These are phyloP conservation scores for Podospora comata DNA, from an alignment of 495 filamentous ascomycete species.

Conservation along the genomic window DNA sequence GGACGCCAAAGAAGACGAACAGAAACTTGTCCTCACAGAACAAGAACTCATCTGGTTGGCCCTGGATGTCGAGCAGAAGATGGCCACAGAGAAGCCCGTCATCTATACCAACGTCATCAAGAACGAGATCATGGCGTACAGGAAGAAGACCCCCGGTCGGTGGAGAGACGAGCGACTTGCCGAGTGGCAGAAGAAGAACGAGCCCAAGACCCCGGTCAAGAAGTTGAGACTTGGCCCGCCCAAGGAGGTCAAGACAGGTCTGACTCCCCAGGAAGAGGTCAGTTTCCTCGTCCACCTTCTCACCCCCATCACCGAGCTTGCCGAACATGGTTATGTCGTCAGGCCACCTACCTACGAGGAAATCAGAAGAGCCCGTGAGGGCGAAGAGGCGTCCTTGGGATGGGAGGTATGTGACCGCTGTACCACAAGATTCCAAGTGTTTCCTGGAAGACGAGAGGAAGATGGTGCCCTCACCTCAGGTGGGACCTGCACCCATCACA, in stretches of 20 bases:
- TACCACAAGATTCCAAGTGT: slow-evolving; percentile 81
- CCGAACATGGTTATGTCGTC: slow-evolving; percentile 71
- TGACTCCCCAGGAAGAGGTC: slow-evolving; percentile 66
- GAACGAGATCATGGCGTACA: slow-evolving; percentile 67
- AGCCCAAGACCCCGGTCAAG: slow-evolving; percentile 23
- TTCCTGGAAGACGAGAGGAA: slow-evolving; percentile 73
- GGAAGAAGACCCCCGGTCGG: slow-evolving; percentile 63
- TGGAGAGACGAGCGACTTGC: slow-evolving; percentile 57
- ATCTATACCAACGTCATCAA: slow-evolving; percentile 84
- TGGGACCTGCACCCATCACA: slow-evolving; percentile 76
- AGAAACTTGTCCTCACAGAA: slow-evolving; percentile 54
- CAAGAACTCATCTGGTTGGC: slow-evolving; percentile 74
- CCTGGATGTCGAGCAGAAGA: slow-evolving; percentile 79
- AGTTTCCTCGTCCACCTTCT: slow-evolving; percentile 56
- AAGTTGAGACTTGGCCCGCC: slow-evolving; percentile 31
- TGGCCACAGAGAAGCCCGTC: slow-evolving; percentile 59
- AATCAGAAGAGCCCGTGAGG: slow-evolving; percentile 55
- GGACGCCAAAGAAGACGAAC: slow-evolving; percentile 41
- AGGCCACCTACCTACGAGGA: slow-evolving; percentile 53
- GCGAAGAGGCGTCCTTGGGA: slow-evolving; percentile 61
- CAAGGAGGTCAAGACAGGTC: slow-evolving; percentile 60
- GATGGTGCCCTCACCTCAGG: slow-evolving; percentile 78
- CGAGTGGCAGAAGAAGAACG: slow-evolving; percentile 26
- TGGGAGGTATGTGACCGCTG: slow-evolving; percentile 92
- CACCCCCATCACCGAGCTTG: slow-evolving; percentile 57